Evolutionary conservation across 1,139 yeast species (phyloP).

Genomic region (Pichia kudriavzevii): DNA sequence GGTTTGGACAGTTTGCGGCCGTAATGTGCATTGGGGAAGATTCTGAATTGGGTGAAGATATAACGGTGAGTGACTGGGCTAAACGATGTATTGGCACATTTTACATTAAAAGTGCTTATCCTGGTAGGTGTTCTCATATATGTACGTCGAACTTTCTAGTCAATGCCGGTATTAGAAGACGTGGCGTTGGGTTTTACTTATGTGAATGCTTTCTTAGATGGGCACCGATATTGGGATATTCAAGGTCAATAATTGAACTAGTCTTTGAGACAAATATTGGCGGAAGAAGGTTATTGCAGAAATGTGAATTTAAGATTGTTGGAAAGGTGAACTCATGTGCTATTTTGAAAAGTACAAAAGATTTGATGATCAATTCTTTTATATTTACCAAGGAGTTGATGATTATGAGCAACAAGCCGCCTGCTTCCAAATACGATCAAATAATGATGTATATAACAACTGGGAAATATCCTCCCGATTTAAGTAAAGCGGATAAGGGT

Average conservation of each 20-base stretch:
- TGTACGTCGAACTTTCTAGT: slow-evolving; percentile 86
- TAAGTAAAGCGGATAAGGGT: slow-evolving; percentile 78
- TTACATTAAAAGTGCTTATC: slow-evolving; percentile 78
- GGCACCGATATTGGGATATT: slow-evolving; percentile 86
- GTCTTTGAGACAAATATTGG: slow-evolving; percentile 86
- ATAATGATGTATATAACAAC: slow-evolving; percentile 74
- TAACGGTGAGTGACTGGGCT: slow-evolving; percentile 62
- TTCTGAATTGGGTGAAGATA: slow-evolving; percentile 43
- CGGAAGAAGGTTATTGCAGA: slow-evolving; percentile 72
- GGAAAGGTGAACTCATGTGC: slow-evolving; percentile 85
- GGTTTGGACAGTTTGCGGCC: slow-evolving; percentile 85
- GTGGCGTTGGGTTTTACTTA: slow-evolving; percentile 81
- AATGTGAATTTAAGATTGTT: slow-evolving; percentile 66
- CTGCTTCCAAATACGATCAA: slow-evolving; percentile 61
- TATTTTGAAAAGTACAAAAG: slow-evolving; percentile 66
- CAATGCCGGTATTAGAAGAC: slow-evolving; percentile 87
- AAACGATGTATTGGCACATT: slow-evolving; percentile 84
- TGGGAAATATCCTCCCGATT: slow-evolving; percentile 78
- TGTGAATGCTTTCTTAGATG: slow-evolving; percentile 81
- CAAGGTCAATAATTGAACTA: slow-evolving; percentile 73
- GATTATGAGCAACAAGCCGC: slow-evolving; percentile 26
- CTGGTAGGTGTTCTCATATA: slow-evolving; percentile 90
- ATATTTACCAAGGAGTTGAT: slow-evolving; percentile 42
- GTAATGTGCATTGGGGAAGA: slow-evolving; percentile 80
- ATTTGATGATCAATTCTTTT: slow-evolving; percentile 60